Evolutionary conservation across 106 monocot genomes (phyloP), one percentile per base, ranked within the genome.

Genomic region (Dendrobium chrysotoxum): DNA sequence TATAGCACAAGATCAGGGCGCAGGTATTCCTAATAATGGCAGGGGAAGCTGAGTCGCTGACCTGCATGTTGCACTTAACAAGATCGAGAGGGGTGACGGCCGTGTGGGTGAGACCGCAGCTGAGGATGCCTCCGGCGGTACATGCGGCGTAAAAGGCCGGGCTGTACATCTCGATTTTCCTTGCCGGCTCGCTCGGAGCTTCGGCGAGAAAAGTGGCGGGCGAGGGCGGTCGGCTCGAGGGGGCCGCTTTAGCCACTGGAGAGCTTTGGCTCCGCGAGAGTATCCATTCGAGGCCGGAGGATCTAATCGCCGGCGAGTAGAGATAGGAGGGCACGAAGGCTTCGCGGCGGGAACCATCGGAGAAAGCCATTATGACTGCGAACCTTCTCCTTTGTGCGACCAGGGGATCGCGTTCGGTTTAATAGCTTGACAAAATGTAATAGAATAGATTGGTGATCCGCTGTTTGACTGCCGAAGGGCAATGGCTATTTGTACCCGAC

Each of bases 91-190:
- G 82, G 20, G 82, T 83, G 50, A 83, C 82, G 26, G 82, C 82
- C 68, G 39, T 78, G 53, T 83, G 82, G 65, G 82, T 83, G 76
- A 83, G 76, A 7, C 82, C 82, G 53, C 82, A 83, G 78, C 87
- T 82, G 31, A 85, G 25, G 77, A 85, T 85, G 23, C 93, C 93
- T 1, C 85, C 91, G 31, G 76, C 68, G 35, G 87, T 82, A 68
- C 91, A 89, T 50, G 91, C 87, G 25, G 86, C 89, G 83, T 93
- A 93, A 83, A 81, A 93, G 78, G 55, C 25, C 38, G 89, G 85
- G 42, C 89, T 85, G 82, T 88, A 85, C 84, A 93, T 84, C 91
- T 87, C 91, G 26, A 93, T 91, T 84, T 80, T 85, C 81, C 64
- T 25, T 44, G 28, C 5, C 1, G 64, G 76, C 68, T 78, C 77